phyloP scores from a whole-genome alignment of 768 basidiomycete species.

The Tulasnella sp. region DNA sequence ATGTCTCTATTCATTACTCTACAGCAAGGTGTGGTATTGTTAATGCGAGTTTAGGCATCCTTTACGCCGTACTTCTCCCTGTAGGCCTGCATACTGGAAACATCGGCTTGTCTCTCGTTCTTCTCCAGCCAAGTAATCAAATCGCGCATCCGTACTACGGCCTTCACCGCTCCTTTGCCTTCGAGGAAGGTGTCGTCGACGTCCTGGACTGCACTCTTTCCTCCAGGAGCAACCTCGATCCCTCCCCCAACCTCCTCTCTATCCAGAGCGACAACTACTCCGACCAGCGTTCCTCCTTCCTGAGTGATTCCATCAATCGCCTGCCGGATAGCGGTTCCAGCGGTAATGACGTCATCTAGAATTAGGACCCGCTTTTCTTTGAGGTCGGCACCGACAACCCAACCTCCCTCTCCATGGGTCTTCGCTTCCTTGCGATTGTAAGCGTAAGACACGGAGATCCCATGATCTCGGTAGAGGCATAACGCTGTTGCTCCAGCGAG shows the following conservation, averaged over 20 bases:
- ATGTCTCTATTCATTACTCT: neutral
- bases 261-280: constrained; percentile 79
- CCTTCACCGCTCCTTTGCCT: constrained; percentile 57
- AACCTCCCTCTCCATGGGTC: constrained; percentile 91
- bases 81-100: constrained; percentile 67
- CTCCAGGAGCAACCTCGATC: constrained; percentile 21
- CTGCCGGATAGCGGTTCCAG: constrained; percentile 75
- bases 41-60: neutral
- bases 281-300: constrained; percentile 72
- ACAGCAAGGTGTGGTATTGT: neutral
- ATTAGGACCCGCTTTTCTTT: constrained; percentile 73
- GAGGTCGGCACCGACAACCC: constrained; percentile 78
- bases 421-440: constrained; percentile 96
- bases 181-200: constrained; percentile 53
- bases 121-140: constrained; percentile 71
- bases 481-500: constrained; percentile 79
- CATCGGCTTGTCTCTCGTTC: constrained; percentile 50
- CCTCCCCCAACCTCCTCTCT: constrained; percentile 68
- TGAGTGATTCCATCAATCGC: constrained; percentile 62
- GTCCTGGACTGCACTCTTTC: constrained; percentile 63
- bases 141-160: constrained; percentile 77
- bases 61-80: constrained; percentile 50
- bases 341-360: constrained; percentile 94
- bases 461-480: constrained; percentile 54
- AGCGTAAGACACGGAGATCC: constrained; percentile 62